Base-by-base conservation (phyloP, 306 rosid genomes). In the Quercus robur region DNA sequence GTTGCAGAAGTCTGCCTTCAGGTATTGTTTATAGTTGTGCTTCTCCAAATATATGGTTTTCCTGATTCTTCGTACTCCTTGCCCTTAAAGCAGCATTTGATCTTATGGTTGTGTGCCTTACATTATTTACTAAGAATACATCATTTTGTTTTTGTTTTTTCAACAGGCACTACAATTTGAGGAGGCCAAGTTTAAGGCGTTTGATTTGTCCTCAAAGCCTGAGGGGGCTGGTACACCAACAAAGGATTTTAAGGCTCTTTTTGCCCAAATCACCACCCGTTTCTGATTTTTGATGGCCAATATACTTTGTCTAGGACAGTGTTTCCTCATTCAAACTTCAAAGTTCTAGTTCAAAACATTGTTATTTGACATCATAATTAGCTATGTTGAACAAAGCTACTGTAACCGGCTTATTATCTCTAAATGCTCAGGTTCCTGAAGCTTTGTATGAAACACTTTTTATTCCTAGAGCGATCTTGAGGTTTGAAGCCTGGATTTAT, bases 1-100 rank as follows among this genome's bases (percentile, higher is more conserved):
- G 99, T 95, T 23, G 97, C 99, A 19, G 98, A 95, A 89, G 94
- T 91, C 63, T 86, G 96, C 84, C 56, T 95, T 88, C 98, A 93
- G 99, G 97, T 94, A 88, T 79, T 56, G 69, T 11, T 55, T 55
- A 19, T n/a, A 76, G 26, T 23, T 62, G 19, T 41, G 56, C 49
- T 38, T 70, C 35, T 38, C 41, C 23, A 30, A 51, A 49, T 52
- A 41, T 31, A 17, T n/a, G 20, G 71, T 15, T 33, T 52, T 18
- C 6, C 0, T 5, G 23, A 41, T 20, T 31, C 77, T 6, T 77
- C 41, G 7, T 31, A 46, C 63, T 74, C 20, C 49, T 18, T 26
- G 63, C 23, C 21, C 25, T 51, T 46, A 41, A 41, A 7, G 55
- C 28, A 70, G 81, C 51, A 12, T 71, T 64, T 33, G 66, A 79